Evolutionary conservation across 2,329 filamentous ascomycete species (phyloP), one percentile per base, ranked within the genome.

Genomic region (Lanzia echinophila): DNA sequence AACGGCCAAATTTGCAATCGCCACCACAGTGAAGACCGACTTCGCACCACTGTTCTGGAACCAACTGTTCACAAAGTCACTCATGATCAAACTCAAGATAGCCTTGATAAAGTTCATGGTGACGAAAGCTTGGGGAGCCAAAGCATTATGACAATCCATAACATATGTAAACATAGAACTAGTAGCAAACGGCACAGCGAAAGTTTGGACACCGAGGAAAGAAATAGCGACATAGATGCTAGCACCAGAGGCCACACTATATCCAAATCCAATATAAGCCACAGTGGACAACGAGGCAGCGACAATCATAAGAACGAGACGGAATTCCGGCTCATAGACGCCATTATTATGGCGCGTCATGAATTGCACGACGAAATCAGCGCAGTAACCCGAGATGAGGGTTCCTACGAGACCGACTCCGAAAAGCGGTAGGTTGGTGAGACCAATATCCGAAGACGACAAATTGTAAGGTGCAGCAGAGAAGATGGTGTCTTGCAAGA

Each of bases 261-360:
- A 65, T 0, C 72, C 72, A 44, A 73, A 73, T 6, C 72, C 71
- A 1, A 73, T 59, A 53, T 73, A 73, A 0, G 71, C 72, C 1
- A 68, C 63, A 0, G 71, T 70, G 0, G 63, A 64, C 11, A 69
- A 56, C 6, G 61, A 48, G 2, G 64, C 63, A 31, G 65, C 65
- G 11, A 67, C 62, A 41, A 20, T 65, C 71, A 56, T 72, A 70
- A 49, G 65, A 4, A 74, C 65, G 8, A 76, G 67, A 10, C 76
- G 72, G 60, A 78, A 79, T 61, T 79, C 76, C 4, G 77, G 77
- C 61, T 79, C 76, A 63, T 79, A 79, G 47, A 78, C 66, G 15
- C 77, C 76, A 13, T 67, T 68, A 62, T 79, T 79, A 55, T 69
- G 72, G 62, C 72, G 73, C 1, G 76, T 73, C 53, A 77, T 70